phyloP scores from a whole-genome alignment of 2,329 filamentous ascomycete genomes.

The Zymoseptoria brevis region DNA sequence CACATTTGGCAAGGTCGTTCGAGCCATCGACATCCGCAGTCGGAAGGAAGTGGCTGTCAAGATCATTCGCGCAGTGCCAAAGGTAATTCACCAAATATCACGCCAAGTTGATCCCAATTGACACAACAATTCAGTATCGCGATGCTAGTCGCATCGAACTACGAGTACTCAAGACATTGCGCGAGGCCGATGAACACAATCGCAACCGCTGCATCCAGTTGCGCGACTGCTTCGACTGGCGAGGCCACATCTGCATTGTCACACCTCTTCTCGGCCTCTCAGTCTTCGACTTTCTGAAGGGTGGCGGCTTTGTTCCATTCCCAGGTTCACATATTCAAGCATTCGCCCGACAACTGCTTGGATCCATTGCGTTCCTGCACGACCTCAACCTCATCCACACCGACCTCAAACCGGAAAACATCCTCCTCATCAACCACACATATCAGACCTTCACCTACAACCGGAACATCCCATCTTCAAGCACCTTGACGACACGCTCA shows the following conservation, averaged over 20 bases:
- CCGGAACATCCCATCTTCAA: conserved; percentile 57
- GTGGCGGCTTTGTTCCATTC: conserved; percentile 90
- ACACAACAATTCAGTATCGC: conserved; percentile 52
- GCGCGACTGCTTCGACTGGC: conserved; percentile 92
- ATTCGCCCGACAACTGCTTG: conserved; percentile 91
- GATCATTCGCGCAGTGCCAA: conserved; percentile 95
- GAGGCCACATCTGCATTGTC: conserved; percentile 88
- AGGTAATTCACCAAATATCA: conserved; percentile 34
- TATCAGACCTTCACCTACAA: conserved; percentile 65
- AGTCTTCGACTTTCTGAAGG: conserved; percentile 96
- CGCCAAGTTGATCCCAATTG: neutral
- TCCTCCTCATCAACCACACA: conserved; percentile 55
- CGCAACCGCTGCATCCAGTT: conserved; percentile 95
- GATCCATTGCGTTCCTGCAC: conserved; percentile 96
- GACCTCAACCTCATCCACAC: conserved; percentile 97
- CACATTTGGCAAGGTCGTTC: conserved; percentile 96
- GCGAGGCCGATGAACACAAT: conserved; percentile 84
- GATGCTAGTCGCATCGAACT: conserved; percentile 94
- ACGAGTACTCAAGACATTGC: conserved; percentile 81
- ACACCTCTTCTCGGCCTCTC: conserved; percentile 79
- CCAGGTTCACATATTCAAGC: conserved; percentile 97
- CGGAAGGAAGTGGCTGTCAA: conserved; percentile 87
- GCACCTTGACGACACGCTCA: conserved; percentile 48
- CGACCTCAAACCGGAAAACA: conserved; percentile 61
- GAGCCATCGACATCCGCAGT: conserved; percentile 72